Evolutionary conservation across 257 asterid genomes (phyloP).

Genomic region (Coffea canephora): DNA sequence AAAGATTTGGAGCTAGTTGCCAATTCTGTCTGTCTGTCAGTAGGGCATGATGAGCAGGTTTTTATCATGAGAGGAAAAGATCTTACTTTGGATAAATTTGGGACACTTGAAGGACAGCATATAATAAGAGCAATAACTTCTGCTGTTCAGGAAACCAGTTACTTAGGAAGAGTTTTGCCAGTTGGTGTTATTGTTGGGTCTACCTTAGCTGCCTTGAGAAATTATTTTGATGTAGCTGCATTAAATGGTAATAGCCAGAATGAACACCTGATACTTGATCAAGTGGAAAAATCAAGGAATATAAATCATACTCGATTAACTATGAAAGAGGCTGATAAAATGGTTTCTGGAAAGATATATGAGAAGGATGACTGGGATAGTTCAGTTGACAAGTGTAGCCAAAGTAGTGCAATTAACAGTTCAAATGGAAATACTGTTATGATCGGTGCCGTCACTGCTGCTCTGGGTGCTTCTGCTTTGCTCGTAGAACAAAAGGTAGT

Average conservation of each 20-base stretch:
- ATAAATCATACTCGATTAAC: conserved; percentile 25
- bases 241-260: conserved; percentile 33
- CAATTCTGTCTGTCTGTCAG: conserved; percentile 60
- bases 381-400: conserved; percentile 30
- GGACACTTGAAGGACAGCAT: conserved; percentile 57
- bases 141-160: conserved; percentile 62
- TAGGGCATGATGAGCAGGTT: conserved; percentile 34
- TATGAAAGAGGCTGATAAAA: conserved; percentile 27
- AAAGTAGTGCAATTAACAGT: conserved; percentile 32
- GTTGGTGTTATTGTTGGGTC: conserved; percentile 89
- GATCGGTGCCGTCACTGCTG: conserved; percentile 95
- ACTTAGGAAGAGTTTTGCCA: conserved; percentile 67
- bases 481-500: conserved; percentile 67
- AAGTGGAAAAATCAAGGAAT: conserved; percentile 27
- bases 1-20: conserved; percentile 69
- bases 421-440: conserved; percentile 38
- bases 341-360: conserved; percentile 18
- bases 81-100: conserved; percentile 31
- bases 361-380: conserved; percentile 18
- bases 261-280: conserved; percentile 33
- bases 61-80: conserved; percentile 22
- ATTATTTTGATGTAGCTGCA: conserved; percentile 55
- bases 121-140: conserved; percentile 55
- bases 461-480: conserved; percentile 91
- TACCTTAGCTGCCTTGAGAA: conserved; percentile 70